Percentiles rank a stretch among this genome's conserved stretches.
Conservation (phyloP, 1,139 yeast genomes). For the Debaryomyces subglobosus region DNA sequence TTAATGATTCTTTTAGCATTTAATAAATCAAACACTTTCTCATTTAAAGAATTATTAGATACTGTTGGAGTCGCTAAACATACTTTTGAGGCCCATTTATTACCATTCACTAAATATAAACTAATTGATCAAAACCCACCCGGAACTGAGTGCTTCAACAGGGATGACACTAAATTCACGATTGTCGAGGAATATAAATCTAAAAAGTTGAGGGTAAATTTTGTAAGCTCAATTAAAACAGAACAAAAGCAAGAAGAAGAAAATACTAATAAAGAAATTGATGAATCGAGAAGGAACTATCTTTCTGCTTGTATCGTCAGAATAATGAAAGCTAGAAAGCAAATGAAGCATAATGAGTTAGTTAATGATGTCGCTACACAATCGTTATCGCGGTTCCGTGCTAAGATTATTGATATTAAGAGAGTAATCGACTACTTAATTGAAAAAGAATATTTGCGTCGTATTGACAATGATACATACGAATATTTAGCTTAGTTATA, state of each 20-base stretch:
- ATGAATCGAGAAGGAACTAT: constrained; percentile 83
- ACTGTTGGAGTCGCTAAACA: constrained; percentile 70
- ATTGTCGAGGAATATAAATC: constrained; percentile 83
- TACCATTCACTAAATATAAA: constrained; percentile 79
- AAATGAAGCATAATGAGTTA: constrained; percentile 74
- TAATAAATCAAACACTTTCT: constrained; percentile 64
- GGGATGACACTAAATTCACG: constrained; percentile 64
- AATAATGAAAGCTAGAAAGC: constrained; percentile 92
- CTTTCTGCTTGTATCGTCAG: constrained; percentile 94
- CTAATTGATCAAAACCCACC: constrained; percentile 68
- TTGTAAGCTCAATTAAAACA: constrained; percentile 78
- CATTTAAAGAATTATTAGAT: constrained; percentile 63
- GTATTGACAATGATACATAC: constrained; percentile 76
- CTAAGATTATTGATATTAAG: constrained; percentile 84
- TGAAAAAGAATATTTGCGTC: constrained; percentile 81
- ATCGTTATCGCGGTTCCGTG: constrained; percentile 81
- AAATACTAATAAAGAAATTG: constrained; percentile 83
- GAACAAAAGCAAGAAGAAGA: constrained; percentile 79
- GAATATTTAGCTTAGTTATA: constrained; percentile 67
- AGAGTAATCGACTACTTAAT: constrained; percentile 83
- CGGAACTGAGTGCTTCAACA: constrained; percentile 49
- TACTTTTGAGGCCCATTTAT: constrained; percentile 71
- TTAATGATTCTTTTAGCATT: constrained; percentile 82
- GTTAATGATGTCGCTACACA: constrained; percentile 90
- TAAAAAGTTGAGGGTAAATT: constrained; percentile 81